Conservation (phyloP, 306 rosid species). For the Prosopis cineraria region DNA sequence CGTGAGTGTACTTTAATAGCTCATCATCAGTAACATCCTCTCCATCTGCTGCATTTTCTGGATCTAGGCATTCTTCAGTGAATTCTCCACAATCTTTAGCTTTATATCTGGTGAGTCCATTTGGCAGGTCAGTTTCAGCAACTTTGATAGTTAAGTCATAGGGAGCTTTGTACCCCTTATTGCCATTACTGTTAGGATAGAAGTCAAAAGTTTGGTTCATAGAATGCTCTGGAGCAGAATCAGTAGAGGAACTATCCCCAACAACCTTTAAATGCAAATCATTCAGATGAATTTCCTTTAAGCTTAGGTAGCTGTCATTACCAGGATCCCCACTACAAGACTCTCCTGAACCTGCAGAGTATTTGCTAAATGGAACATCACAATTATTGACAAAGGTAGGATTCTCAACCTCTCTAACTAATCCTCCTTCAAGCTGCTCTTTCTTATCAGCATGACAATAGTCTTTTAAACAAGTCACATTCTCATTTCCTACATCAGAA, state of each 20-base stretch:
- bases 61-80: constrained; percentile 47
- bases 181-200: constrained; percentile 36
- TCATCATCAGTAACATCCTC: constrained; percentile 66
- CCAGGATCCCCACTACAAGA: constrained; percentile 49
- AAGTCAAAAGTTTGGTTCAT: constrained; percentile 37
- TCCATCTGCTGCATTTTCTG: constrained; percentile 46
- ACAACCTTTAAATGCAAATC: constrained; percentile 42
- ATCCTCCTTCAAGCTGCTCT: constrained; percentile 37
- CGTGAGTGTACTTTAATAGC: constrained; percentile 50
- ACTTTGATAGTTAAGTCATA: constrained; percentile 43
- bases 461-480: constrained; percentile 34
- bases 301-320: constrained; percentile 43
- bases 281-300: constrained; percentile 52
- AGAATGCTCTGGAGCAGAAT: constrained; percentile 35
- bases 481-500: constrained; percentile 38
- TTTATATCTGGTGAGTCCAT: constrained; percentile 39
- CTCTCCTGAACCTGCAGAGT: constrained; percentile 43
- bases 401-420: constrained; percentile 37
- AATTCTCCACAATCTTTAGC: constrained; percentile 40
- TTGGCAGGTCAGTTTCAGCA: constrained; percentile 42
- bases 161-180: constrained; percentile 42
- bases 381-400: constrained; percentile 28
- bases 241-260: constrained; percentile 51
- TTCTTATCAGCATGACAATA: constrained; percentile 35
- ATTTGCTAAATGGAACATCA: constrained; percentile 48